Percentiles rank a stretch among this genome's conserved stretches.
These are phyloP conservation scores for Huiozyma naganishii DNA, from an alignment of 805 yeast genomes.

Conservation along the genomic window DNA sequence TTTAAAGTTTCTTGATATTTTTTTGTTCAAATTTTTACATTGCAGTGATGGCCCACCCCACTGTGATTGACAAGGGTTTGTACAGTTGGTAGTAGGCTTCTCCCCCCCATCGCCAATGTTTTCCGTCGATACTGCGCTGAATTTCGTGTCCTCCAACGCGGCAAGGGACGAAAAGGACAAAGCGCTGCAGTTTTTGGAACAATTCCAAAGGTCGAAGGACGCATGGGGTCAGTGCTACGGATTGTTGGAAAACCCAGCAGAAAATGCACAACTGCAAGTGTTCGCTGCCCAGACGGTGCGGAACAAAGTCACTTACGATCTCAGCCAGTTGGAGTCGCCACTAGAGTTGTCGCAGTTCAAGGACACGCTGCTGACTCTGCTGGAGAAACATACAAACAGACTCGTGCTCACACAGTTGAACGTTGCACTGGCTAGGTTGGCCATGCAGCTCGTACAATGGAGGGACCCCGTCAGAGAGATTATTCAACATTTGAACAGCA, in stretches of 20 bases:
- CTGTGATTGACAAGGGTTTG: neutral
- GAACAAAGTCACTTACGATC: conserved; percentile 73
- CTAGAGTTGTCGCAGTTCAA: conserved; percentile 50
- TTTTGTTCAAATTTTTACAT: neutral
- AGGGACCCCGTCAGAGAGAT: conserved; percentile 57
- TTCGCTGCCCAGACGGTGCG: conserved; percentile 90
- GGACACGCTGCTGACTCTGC: conserved; percentile 48
- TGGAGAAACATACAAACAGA: conserved; percentile 36
- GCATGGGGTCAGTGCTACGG: conserved; percentile 71
- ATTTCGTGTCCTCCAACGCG: conserved; percentile 23
- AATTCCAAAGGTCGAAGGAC: conserved; percentile 68
- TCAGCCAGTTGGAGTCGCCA: conserved; percentile 56
- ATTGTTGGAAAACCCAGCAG: conserved; percentile 31
- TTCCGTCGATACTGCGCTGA: conserved; percentile 11
- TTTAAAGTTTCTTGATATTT: neutral
- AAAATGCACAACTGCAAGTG: conserved; percentile 49
- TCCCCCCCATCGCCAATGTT: no score
- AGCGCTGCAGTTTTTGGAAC: conserved; percentile 51
- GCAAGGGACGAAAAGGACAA: conserved; percentile 28
- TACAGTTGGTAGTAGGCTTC: no score
- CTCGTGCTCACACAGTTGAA: conserved; percentile 75
- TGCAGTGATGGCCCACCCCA: neutral
- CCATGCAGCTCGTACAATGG: conserved; percentile 74
- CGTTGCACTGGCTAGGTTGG: conserved; percentile 69
- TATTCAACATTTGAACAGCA: conserved; percentile 32